phyloP scores from a whole-genome alignment of 1,139 yeast genomes.

The Blastobotrys capitulatus region DNA sequence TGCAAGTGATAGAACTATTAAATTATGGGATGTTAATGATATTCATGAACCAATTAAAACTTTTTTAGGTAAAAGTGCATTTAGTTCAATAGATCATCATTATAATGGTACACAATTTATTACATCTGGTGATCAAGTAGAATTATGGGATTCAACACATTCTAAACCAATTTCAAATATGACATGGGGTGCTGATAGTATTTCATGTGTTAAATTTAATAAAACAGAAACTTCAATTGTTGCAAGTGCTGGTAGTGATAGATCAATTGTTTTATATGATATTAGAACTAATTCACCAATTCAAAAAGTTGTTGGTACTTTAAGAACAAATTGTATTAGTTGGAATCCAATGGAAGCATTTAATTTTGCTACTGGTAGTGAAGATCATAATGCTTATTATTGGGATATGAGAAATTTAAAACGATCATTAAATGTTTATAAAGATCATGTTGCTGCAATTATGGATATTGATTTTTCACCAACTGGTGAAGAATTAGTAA shows the following conservation, averaged over 20 bases:
- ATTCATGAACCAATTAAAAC: conserved; percentile 49
- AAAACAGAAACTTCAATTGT: conserved; percentile 83
- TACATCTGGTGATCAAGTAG: conserved; percentile 87
- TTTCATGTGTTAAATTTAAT: conserved; percentile 77
- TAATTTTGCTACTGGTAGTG: conserved; percentile 86
- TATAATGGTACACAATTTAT: conserved; percentile 67
- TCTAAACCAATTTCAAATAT: conserved; percentile 70
- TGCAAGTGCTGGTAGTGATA: conserved; percentile 90
- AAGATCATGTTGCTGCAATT: conserved; percentile 96
- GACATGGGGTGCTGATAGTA: conserved; percentile 95
- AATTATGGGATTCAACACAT: conserved; percentile 83
- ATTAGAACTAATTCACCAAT: conserved; percentile 88
- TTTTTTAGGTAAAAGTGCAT: conserved; percentile 76
- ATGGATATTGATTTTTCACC: conserved; percentile 94
- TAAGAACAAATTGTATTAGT: conserved; percentile 79
- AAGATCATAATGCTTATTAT: conserved; percentile 89
- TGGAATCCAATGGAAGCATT: conserved; percentile 99
- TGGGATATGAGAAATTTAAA: conserved; percentile 95
- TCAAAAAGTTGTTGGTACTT: conserved; percentile 76
- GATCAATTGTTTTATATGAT: conserved; percentile 86
- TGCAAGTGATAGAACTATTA: conserved; percentile 86
- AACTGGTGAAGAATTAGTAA: conserved; percentile 92
- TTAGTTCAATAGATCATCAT: conserved; percentile 85
- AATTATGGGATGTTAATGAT: conserved; percentile 61
- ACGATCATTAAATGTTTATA: conserved; percentile 74